Base-by-base conservation (phyloP, 148 eudicot species). In the Persicaria maculosa region DNA sequence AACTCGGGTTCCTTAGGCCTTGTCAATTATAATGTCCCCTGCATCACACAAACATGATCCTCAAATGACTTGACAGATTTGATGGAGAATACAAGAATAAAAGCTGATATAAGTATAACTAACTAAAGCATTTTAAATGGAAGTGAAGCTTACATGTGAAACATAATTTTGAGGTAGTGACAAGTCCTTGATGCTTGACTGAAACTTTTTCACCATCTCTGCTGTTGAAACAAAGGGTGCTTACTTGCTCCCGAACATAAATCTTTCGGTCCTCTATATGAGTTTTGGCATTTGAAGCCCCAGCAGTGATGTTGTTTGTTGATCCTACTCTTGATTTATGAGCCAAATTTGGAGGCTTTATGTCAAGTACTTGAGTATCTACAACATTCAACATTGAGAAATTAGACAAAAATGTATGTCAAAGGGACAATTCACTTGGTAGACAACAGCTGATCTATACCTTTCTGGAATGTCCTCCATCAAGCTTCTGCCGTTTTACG, bases 1-100 rank as follows among this genome's bases (percentile, higher is more conserved):
- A 95, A 87, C 72, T 92, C 92, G 68, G 97, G 97, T 71, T 87
- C 93, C 80, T 90, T 90, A 10, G 98, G 97, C 83, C 92, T 88
- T 72, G 98, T 95, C 76, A 95, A 72, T 44, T 85, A 82, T 73
- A 95, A 84, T 78, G 81, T 86, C 74, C 79, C 86, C 83, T 81
- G 80, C 75, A 53, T 68, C 47, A 73, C 52, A 43, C 73, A 4
- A 40, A 20, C 43, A 12, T 52, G 69, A 65, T 31, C 40, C 40
- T 31, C 40, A 31, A 31, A 31, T 31, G 3, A 31, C 40, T 31
- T 2, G 40, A 31, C 40, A 31, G 40, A 31, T 31, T 31, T 31
- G 40, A 31, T 31, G 40, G 40, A 31, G 40, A 31, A 31, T 31
- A 31, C 40, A 31, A 52, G n/a, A 10, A 16, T 16, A 52, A 16